Percentiles rank a stretch among this genome's conserved stretches.
phyloP scores from a whole-genome alignment of 2,329 filamentous ascomycete genomes.

The Colletotrichum sp. region DNA sequence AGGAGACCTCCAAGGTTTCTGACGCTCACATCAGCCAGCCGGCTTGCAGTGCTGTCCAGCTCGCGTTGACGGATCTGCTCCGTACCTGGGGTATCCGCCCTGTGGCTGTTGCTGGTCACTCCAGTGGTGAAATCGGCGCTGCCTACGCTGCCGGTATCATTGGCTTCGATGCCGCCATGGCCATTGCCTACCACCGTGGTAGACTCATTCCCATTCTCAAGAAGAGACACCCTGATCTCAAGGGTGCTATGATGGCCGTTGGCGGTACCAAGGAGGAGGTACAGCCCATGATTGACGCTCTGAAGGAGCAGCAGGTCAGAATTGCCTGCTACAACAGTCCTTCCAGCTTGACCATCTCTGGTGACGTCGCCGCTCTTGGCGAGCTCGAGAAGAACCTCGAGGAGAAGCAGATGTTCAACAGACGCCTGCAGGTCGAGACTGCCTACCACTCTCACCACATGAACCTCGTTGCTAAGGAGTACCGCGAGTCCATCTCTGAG shows the following conservation, averaged over 20 bases:
- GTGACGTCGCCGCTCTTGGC: constrained; percentile 23
- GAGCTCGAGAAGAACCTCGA: constrained; percentile 38
- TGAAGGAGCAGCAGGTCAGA: constrained; percentile 26
- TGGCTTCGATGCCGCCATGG: constrained; percentile 47
- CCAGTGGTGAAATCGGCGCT: constrained; percentile 53
- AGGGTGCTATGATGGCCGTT: constrained; percentile 62
- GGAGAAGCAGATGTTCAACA: constrained; percentile 45
- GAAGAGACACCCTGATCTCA: constrained; percentile 39
- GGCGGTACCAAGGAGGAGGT: constrained; percentile 49
- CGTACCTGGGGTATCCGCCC: constrained; percentile 47
- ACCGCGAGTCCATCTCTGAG: constrained; percentile 44
- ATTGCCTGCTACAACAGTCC: constrained; percentile 58
- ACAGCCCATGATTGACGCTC: constrained; percentile 49
- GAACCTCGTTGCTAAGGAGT: constrained; percentile 44
- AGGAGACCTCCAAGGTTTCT: constrained; percentile 36
- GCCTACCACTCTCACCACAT: constrained; percentile 63
- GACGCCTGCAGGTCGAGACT: constrained; percentile 52
- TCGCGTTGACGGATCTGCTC: constrained; percentile 49
- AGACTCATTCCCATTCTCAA: constrained; percentile 48
- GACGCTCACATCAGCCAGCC: constrained; percentile 49
- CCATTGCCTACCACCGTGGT: constrained; percentile 55
- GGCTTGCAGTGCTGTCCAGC: constrained; percentile 50
- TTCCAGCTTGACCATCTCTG: constrained; percentile 53
- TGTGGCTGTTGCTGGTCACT: constrained; percentile 47
- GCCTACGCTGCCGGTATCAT: constrained; percentile 45